Base-by-base conservation (phyloP, 2,329 filamentous ascomycete species). In the Talaromyces albobiverticillius region DNA sequence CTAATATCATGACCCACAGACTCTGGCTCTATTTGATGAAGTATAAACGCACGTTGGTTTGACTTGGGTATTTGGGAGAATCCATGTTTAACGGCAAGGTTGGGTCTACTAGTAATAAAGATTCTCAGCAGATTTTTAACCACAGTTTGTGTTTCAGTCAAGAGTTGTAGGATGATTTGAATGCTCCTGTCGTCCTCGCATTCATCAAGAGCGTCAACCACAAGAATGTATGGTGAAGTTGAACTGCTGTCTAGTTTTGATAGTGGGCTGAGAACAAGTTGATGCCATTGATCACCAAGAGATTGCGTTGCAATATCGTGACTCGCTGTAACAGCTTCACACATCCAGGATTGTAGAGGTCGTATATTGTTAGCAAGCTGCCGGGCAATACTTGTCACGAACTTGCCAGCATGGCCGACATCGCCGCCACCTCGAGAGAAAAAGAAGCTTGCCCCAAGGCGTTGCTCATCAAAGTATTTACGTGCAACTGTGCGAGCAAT, bases 351-450 rank as follows among this genome's bases (percentile, higher is more conserved):
- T 10, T 16, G 62, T 1, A 76, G 42, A 3, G 51, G 38, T 18
- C 72, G 69, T 14, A 70, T 54, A 11, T 57, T 59, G 0, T 22
- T 42, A 1, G 70, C 68, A 34, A 79, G 25, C 47, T 62, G 61
- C 6, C 32, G 50, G 18, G 22, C 25, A 9, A 64, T 61, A 0
- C 74, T 78, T 0, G 72, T 64, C 9, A 79, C 67, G 36, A 79
- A 64, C 46, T 63, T 67, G 4, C 57, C 59, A 2, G 68, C 64
- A 41, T 64, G 65, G 2, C 70, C 67, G 29, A 70, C 66, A 57
- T 77, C 71, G 3, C 60, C 62, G 46, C 75, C 71, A 1, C 71
- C 73, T 55, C 48, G 26, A 16, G 40, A 25, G 18, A 51, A 51
- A 32, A 51, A 51, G 48, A 48, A 48, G 32, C 32, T 51, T 11